phyloP scores from a whole-genome alignment of 768 basidiomycete genomes.

The Trametes maxima region DNA sequence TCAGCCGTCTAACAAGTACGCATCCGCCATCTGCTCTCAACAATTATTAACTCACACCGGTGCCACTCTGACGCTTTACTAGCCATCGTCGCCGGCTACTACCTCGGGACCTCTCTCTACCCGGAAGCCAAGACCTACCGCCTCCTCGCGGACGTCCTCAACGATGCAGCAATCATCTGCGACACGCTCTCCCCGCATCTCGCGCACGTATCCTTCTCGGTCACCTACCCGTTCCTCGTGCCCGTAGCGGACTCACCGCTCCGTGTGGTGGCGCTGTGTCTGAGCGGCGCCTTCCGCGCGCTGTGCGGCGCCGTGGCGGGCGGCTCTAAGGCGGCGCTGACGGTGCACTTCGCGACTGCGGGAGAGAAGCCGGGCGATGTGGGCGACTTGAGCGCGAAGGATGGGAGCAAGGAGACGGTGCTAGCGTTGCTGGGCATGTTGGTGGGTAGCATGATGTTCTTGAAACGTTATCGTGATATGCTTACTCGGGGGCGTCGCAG shows the following conservation, averaged over 20 bases:
- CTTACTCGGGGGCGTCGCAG: conserved; percentile 35
- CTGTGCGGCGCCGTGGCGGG: conserved; percentile 66
- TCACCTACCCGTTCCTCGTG: conserved; percentile 37
- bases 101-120: conserved; percentile 62
- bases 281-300: conserved; percentile 59
- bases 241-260: conserved; percentile 38
- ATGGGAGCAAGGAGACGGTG: conserved; percentile 71
- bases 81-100: conserved; percentile 68
- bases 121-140: conserved; percentile 75
- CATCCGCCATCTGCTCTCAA: neutral
- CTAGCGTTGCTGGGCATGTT: conserved; percentile 68
- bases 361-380: conserved; percentile 56
- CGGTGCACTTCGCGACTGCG: conserved; percentile 64
- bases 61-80: neutral
- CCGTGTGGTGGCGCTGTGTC: conserved; percentile 53
- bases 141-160: conserved; percentile 65
- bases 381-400: conserved; percentile 73
- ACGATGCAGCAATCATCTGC: conserved; percentile 60
- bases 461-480: neutral
- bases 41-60: too few species aligned
- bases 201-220: conserved; percentile 33
- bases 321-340: conserved; percentile 71
- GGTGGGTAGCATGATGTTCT: conserved; percentile 39
- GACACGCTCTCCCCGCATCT: conserved; percentile 64
- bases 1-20: conserved; percentile 65